Percentiles rank a stretch among this genome's conserved stretches.
phyloP scores from a whole-genome alignment of 176 grass and related monocot genomes.

The Otatea glauca region DNA sequence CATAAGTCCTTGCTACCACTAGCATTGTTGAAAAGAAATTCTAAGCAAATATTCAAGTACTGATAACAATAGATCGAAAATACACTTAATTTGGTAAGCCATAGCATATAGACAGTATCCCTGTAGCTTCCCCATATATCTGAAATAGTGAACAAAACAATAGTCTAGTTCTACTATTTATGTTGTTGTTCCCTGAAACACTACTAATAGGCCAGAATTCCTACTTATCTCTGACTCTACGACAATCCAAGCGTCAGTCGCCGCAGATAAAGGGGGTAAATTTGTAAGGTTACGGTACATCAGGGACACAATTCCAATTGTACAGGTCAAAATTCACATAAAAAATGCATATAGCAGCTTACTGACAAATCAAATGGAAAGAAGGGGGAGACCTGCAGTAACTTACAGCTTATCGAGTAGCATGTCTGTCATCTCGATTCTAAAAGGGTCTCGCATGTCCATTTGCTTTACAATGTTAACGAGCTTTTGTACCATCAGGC shows the following conservation, averaged over 20 bases:
- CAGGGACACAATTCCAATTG: neutral
- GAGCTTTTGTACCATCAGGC: conserved; percentile 66
- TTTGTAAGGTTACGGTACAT: neutral
- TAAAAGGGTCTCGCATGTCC: conserved; percentile 71
- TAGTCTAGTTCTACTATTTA: neutral
- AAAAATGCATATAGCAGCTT: neutral
- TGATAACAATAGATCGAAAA: neutral
- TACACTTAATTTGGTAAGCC: neutral
- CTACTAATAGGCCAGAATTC: neutral
- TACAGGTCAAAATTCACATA: neutral
- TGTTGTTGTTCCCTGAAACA: neutral
- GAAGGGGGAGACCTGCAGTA: neutral
- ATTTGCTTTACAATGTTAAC: conserved; percentile 82
- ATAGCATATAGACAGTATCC: neutral
- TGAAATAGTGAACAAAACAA: neutral
- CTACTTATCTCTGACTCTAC: neutral
- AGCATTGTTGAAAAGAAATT: neutral
- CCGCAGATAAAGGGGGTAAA: neutral
- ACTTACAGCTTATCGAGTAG: conserved; percentile 79
- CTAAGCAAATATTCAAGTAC: neutral
- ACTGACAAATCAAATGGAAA: neutral
- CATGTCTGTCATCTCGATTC: conserved; percentile 74
- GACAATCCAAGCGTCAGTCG: neutral
- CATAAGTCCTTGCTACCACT: neutral
- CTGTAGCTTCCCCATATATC: neutral